phyloP scores from a whole-genome alignment of 768 basidiomycete species.

The Bullera alba region DNA sequence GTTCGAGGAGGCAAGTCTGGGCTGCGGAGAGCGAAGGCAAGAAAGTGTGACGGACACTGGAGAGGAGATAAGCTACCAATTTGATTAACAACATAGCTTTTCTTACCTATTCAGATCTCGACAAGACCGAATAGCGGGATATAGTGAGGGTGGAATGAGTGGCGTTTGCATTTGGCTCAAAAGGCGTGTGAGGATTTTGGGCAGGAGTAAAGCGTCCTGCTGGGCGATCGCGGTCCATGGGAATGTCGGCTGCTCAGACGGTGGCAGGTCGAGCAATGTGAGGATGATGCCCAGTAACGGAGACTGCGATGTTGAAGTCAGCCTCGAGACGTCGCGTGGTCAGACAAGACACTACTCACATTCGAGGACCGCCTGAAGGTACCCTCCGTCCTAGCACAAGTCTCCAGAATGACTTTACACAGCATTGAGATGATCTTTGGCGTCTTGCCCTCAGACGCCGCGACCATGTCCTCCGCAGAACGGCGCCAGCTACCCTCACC shows the following conservation, averaged over 20 bases:
- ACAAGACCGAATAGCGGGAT: conserved; percentile 12
- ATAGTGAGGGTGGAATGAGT: background rate
- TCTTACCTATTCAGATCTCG: conserved; percentile 15
- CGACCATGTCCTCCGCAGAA: conserved; percentile 8
- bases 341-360: conserved; percentile 13
- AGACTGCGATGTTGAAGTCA: conserved; percentile 18
- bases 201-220: conserved; percentile 13
- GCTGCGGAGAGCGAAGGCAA: conserved; percentile 8
- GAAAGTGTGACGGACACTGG: conserved; percentile 10
- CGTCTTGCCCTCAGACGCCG: conserved; percentile 3
- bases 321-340: background rate
- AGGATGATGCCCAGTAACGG: conserved; percentile 10
- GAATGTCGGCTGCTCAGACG: conserved; percentile 16
- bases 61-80: too few relatives aligned
- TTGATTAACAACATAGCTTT: too few relatives aligned
- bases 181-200: background rate
- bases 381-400: conserved; percentile 22
- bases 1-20: conserved; percentile 1
- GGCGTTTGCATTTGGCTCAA: background rate
- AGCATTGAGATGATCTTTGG: conserved; percentile 15
- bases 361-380: conserved; percentile 26
- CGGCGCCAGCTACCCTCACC: conserved; percentile 18
- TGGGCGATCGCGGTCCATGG: conserved; percentile 28
- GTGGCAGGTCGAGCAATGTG: conserved; percentile 17
- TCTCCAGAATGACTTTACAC: conserved; percentile 17